These are phyloP conservation scores for Pachysandra terminalis DNA, from an alignment of 164 flowering plant species.

Conservation along the genomic window DNA sequence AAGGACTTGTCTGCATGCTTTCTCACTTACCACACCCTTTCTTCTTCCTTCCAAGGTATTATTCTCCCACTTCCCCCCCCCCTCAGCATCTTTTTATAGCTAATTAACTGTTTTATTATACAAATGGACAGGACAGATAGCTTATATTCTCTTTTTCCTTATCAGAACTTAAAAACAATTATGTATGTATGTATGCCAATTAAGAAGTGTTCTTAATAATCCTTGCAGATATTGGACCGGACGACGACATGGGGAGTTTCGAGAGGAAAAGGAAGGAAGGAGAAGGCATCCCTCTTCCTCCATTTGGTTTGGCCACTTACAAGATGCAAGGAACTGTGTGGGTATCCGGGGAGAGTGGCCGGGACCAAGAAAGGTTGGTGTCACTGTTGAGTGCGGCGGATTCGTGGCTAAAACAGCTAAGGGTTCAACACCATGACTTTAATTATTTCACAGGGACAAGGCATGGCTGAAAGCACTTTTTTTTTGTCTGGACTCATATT, in stretches of 20 bases:
- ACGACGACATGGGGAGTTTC: conserved; percentile 31
- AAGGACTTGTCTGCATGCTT: conserved; percentile 91
- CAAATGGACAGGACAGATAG: too few species aligned
- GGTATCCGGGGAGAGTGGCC: conserved; percentile 52
- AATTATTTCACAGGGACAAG: conserved; percentile 67
- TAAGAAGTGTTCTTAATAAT: too few species aligned
- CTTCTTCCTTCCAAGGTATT: conserved; percentile 92
- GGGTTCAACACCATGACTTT: conserved; percentile 95
- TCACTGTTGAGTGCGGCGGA: conserved; percentile 81
- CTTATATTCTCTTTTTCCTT: conserved; percentile 1
- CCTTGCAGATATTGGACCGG: conserved; percentile 49
- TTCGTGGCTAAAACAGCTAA: conserved; percentile 94
- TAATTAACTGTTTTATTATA: not conserved
- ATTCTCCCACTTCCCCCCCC: not conserved
- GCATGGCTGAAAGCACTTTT: conserved; percentile 31
- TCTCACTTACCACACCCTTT: conserved; percentile 94
- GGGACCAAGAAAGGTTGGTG: conserved; percentile 67
- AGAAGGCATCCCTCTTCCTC: conserved; percentile 56
- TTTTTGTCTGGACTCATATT: not conserved
- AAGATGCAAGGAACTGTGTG: conserved; percentile 90
- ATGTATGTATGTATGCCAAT: too few species aligned
- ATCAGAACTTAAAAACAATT: too few species aligned
- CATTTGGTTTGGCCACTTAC: conserved; percentile 92
- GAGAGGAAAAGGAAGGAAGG: conserved; percentile 47
- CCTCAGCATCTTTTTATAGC: too few species aligned